Conservation (phyloP, 208 protist genomes). For the Acanthamoeba sp. region DNA sequence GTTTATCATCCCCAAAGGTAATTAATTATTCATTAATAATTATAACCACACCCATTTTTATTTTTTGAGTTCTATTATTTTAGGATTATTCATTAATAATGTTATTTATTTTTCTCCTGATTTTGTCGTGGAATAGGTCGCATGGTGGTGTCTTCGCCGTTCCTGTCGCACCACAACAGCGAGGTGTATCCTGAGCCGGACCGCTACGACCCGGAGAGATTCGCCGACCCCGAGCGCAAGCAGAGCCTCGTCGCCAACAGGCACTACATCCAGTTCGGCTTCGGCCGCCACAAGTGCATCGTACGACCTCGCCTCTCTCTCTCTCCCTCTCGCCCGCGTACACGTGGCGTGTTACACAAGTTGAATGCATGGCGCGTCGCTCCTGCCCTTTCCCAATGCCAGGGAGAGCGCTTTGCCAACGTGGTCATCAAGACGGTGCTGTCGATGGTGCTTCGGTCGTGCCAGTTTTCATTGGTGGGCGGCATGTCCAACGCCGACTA, state of each 20-base stretch:
- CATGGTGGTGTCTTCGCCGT: neutral
- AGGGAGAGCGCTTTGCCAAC: neutral
- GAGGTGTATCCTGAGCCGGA: slow-evolving; percentile 22
- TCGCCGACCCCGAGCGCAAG: slow-evolving; percentile 18
- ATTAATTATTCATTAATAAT: neutral
- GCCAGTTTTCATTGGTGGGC: neutral
- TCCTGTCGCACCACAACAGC: slow-evolving; percentile 35
- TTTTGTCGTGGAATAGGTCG: neutral
- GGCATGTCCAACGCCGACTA: neutral
- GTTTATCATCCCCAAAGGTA: slow-evolving; percentile 24
- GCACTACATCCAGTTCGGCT: slow-evolving; percentile 42
- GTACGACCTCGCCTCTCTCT: neutral
- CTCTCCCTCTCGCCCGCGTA: no score
- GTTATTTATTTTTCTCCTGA: neutral
- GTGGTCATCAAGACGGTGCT: slow-evolving; percentile 18
- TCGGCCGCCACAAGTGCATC: slow-evolving; percentile 51
- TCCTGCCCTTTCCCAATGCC: neutral
- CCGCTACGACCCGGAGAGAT: slow-evolving; percentile 44
- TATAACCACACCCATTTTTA: no score
- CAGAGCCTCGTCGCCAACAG: slow-evolving; percentile 24
- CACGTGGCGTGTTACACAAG: no score
- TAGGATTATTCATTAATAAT: neutral
- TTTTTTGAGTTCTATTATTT: no score
- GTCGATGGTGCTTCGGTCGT: neutral
- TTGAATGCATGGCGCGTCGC: neutral